Conservation (phyloP, 2,329 filamentous ascomycete species). For the Gaeumannomyces tritici region DNA sequence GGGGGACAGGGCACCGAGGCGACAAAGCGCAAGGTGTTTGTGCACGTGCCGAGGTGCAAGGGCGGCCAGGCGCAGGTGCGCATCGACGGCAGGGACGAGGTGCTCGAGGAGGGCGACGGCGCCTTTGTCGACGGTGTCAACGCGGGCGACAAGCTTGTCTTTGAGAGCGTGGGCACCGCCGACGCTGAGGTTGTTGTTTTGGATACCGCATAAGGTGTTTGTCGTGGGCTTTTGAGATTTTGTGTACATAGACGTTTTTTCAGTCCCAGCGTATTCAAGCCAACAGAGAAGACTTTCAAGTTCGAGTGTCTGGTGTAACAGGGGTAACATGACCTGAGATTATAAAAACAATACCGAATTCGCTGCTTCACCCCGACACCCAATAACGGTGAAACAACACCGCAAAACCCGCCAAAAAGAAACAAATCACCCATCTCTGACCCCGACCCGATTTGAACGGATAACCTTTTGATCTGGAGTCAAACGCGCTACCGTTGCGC, state of each 20-base stretch:
- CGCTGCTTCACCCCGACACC: too few species aligned
- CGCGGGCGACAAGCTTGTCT: conserved; percentile 51
- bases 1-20: conserved; percentile 46
- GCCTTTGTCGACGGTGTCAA: conserved; percentile 61
- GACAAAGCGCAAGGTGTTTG: conserved; percentile 61
- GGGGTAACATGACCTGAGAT: too few species aligned
- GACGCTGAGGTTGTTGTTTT: conserved; percentile 63
- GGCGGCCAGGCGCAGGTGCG: conserved; percentile 63
- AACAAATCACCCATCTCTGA: neutral
- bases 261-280: neutral
- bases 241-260: neutral
- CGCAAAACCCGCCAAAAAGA: neutral
- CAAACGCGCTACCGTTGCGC: conserved; percentile 3
- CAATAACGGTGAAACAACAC: neutral
- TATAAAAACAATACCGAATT: too few species aligned
- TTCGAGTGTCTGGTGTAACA: neutral
- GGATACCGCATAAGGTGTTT: conserved; percentile 45
- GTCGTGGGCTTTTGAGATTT: neutral
- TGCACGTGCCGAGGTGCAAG: conserved; percentile 76
- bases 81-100: conserved; percentile 55
- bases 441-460: conserved; percentile 4
- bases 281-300: neutral
- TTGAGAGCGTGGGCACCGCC: conserved; percentile 59
- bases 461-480: conserved; percentile 4
- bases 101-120: conserved; percentile 70